A percentile compares a stretch with the other conserved stretches of the same genome.
Evolutionary conservation across 2,329 filamentous ascomycete genomes (phyloP).

Genomic region (Ophiostoma montium): DNA sequence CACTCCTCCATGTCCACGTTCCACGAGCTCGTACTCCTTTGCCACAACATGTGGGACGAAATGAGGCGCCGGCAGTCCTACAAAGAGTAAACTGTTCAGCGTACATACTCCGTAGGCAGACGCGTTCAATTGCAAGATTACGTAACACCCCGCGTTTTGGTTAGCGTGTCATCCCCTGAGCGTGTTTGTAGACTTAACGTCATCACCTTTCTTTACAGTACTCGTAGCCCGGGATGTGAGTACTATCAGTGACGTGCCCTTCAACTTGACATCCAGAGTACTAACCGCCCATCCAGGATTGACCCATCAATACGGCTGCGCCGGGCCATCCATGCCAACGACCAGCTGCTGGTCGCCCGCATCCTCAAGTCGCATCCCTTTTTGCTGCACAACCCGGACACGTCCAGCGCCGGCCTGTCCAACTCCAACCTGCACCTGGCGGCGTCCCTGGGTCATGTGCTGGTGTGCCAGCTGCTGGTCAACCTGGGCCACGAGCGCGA

Average conservation of each 20-base stretch:
- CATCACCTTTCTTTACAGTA: too few species aligned
- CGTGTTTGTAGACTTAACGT: background rate
- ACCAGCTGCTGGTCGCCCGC: slow-evolving; percentile 56
- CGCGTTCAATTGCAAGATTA: too few species aligned
- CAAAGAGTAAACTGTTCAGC: too few species aligned
- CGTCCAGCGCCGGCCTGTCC: slow-evolving; percentile 49
- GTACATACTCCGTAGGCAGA: too few species aligned
- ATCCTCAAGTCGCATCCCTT: slow-evolving; percentile 60
- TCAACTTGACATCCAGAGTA: too few species aligned
- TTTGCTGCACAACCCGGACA: slow-evolving; percentile 68
- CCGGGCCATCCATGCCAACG: slow-evolving; percentile 65
- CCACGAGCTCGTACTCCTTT: too few species aligned
- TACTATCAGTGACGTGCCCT: too few species aligned
- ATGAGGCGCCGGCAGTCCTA: too few species aligned
- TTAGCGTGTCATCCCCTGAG: background rate
- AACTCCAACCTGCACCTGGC: slow-evolving; percentile 79
- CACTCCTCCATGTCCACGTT: too few species aligned
- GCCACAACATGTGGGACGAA: too few species aligned
- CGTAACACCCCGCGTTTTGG: too few species aligned
- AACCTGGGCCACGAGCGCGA: slow-evolving; percentile 57
- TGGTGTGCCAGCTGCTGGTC: slow-evolving; percentile 57
- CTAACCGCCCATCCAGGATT: slow-evolving; percentile 40
- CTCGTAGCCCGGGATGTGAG: too few species aligned
- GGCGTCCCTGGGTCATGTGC: slow-evolving; percentile 53
- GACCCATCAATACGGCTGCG: slow-evolving; percentile 63